Evolutionary conservation across 805 yeast genomes (phyloP).

Genomic region (Candida bentonensis): DNA sequence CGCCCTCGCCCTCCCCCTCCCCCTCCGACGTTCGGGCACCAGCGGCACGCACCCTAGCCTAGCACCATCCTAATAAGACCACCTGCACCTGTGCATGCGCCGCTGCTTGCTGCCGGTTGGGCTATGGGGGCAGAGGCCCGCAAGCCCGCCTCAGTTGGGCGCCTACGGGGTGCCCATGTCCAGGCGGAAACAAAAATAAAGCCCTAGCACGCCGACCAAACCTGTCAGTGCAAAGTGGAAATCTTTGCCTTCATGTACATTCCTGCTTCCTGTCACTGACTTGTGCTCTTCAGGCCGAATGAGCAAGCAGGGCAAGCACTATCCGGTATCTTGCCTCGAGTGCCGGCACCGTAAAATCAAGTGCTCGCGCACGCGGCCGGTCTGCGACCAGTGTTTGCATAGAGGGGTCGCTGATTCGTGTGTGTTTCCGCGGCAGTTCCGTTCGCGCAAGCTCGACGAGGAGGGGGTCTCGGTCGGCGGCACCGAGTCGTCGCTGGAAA

Average conservation of each 20-base stretch:
- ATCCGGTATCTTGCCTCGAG: background rate
- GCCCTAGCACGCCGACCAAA: background rate
- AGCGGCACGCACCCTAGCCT: too few species aligned
- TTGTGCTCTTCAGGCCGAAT: background rate
- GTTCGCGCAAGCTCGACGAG: background rate
- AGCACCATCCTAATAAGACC: too few species aligned
- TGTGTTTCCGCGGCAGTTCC: slow-evolving; percentile 1
- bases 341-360: slow-evolving; percentile 1
- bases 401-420: background rate
- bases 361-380: background rate
- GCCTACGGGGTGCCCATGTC: background rate
- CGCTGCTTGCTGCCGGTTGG: too few species aligned
- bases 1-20: too few species aligned
- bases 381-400: background rate
- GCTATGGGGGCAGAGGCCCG: too few species aligned
- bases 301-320: background rate
- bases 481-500: too few species aligned
- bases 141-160: too few species aligned
- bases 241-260: background rate
- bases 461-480: background rate
- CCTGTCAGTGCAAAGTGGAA: background rate
- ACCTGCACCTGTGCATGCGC: too few species aligned
- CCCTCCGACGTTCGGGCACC: too few species aligned
- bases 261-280: too few species aligned
- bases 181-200: background rate